Base-by-base conservation (phyloP, 768 basidiomycete genomes). In the Psilocybe tampanensis region DNA sequence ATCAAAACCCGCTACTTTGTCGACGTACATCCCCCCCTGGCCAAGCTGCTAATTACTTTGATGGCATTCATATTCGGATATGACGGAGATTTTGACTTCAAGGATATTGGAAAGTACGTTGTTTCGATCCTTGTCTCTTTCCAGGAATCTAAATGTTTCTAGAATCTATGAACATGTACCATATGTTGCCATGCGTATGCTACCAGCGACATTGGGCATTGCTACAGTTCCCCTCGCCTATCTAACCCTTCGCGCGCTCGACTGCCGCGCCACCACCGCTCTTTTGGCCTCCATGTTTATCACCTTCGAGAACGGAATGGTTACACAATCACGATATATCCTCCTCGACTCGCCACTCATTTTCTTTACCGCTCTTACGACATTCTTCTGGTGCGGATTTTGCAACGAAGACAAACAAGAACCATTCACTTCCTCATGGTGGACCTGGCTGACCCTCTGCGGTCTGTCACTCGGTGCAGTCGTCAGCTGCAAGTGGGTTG, bases 341-440 rank as follows among this genome's bases (percentile, higher is more conserved):
- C 90, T 99, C 45, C 89, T 99, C 69, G 97, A 99, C 72, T 95
- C 95, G 15, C 95, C 95, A n/a, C 83, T 99, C 61, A 83, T 99
- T 65, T 98, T 99, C 81, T 99, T 98, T 79, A 98, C 95, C 21
- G 93, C 93, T 0, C 85, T 97, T 26, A 89, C 94, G 2, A 76
- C 81, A 47, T 94, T 95, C 72, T 73, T 92, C 53, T 99, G 95
- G 88, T 82, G 86, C 60, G 86, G 90, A 1, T 99, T 99, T 76
- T 88, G 83, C 69, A 95, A 94, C 73, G 94, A 96, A 71, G 90
- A 97, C 76, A 88, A 85, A 69, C 80, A 88, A 52, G 79, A 85
- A 48, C 88, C 94, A 0, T 99, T 98, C 74, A 89, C 90, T 1
- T 76, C 84, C 9, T 73, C 78, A 2, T 98, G 97, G 97, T 99